Evolutionary conservation across 2,329 filamentous ascomycete genomes (phyloP), one percentile per base, ranked within the genome.

Genomic region (Microsporum canis): DNA sequence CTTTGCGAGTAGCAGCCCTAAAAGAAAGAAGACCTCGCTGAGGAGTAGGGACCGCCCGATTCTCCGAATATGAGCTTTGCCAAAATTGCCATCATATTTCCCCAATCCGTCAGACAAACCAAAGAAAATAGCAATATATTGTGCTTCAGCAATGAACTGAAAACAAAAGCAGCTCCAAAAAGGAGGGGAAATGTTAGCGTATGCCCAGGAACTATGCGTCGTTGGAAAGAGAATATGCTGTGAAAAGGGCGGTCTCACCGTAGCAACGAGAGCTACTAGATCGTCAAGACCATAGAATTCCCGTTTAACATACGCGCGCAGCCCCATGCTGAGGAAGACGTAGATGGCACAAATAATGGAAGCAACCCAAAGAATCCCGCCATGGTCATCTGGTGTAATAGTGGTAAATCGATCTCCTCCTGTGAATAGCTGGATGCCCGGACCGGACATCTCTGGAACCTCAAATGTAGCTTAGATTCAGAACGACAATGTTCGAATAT

Each of bases 321-420:
- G 31, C 3, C 51, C 51, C 29, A 55, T 36, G 33, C 51, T 36
- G 31, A 55, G 51, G 31, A 55, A 3, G 6, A 55, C 51, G 4
- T 55, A 55, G 31, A 55, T 36, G 6, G 51, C 51, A 23, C 51
- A 55, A 17, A 55, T 29, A 36, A 36, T 55, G 12, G 51, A 55
- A 55, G 51, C 51, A 36, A 55, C 51, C 51, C 51, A 55, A 6
- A 55, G 31, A 5, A 55, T 36, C 7, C 51, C 51, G 10, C 51
- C 51, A 55, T 55, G 51, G 17, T 55, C 31, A 17, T 55, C n/a
- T 17, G 51, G 51, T 6, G 51, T 55, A 5, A 55, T 34, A 7
- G 51, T 55, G 3, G 51, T 17, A 17, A 55, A 55, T 38, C 51
- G 51, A 34, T 55, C 51, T n/a, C 51, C 51, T 55, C 51, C 51